Conservation (phyloP, 2,329 filamentous ascomycete species). For the Tympanopsis confertula region DNA sequence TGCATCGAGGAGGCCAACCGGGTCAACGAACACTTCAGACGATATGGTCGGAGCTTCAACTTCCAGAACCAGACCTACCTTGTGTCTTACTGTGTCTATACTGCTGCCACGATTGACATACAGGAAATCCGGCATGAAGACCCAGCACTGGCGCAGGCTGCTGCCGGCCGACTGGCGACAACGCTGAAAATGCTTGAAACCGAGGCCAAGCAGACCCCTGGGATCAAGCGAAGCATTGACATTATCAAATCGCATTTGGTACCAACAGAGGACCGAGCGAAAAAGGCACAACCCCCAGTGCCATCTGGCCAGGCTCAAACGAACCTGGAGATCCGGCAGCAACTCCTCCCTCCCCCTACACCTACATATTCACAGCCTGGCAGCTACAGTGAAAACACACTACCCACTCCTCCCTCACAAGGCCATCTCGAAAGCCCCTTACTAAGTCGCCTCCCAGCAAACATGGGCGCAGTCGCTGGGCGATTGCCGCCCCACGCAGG, state of each 20-base stretch:
- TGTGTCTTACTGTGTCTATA: background rate
- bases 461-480: no score
- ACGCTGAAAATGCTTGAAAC: background rate
- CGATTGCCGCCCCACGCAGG: no score
- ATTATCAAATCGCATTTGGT: background rate
- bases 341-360: no score
- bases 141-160: background rate
- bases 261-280: no score
- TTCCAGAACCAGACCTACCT: background rate
- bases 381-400: no score
- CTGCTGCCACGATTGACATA: background rate
- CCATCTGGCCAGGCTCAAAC: no score
- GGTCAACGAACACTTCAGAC: background rate
- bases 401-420: no score
- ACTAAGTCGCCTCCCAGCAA: no score
- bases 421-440: no score
- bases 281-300: no score
- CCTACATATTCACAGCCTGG: no score
- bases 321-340: no score
- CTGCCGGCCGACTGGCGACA: background rate
- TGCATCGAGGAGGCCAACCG: background rate
- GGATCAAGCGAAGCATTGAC: background rate
- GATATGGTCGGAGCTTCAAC: background rate
- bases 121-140: background rate
- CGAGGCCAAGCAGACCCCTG: background rate